Evolutionary conservation across 805 yeast genomes (phyloP).

Genomic region (Ogataea trehalophila): DNA sequence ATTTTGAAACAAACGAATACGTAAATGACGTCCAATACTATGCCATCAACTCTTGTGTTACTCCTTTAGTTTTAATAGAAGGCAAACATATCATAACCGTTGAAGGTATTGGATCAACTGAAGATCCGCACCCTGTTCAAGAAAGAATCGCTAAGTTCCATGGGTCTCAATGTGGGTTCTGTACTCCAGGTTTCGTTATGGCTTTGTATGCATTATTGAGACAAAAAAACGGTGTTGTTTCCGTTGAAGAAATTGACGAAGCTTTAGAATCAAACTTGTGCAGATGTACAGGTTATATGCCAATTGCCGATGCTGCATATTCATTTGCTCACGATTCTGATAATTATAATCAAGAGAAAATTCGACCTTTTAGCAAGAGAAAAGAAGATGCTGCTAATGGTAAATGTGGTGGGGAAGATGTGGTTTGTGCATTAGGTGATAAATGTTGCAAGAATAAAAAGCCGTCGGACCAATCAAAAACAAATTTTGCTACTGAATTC

Average conservation of each 20-base stretch:
- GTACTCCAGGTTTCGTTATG: constrained; percentile 50
- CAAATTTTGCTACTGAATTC: constrained; percentile 15
- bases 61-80: constrained; percentile 40
- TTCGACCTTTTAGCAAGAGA: constrained; percentile 15
- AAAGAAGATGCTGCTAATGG: constrained; percentile 1
- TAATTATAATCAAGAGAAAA: constrained; percentile 23
- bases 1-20: constrained; percentile 4
- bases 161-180: constrained; percentile 48
- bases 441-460: constrained; percentile 33
- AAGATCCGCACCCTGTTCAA: constrained; percentile 43
- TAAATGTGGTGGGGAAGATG: constrained; percentile 5
- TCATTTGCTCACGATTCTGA: constrained; percentile 36
- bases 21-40: constrained; percentile 27
- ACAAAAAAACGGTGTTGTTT: constrained; percentile 32
- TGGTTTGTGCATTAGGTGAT: constrained; percentile 30
- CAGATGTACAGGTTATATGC: constrained; percentile 47
- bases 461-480: constrained; percentile 1
- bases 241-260: constrained; percentile 37
- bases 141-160: constrained; percentile 44
- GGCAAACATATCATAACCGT: constrained; percentile 44
- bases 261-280: constrained; percentile 45
- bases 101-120: constrained; percentile 41
- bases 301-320: constrained; percentile 43
- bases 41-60: constrained; percentile 44
- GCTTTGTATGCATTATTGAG: constrained; percentile 39